phyloP scores from a whole-genome alignment of 2,329 filamentous ascomycete genomes.

The Epichloe glyceriae region DNA sequence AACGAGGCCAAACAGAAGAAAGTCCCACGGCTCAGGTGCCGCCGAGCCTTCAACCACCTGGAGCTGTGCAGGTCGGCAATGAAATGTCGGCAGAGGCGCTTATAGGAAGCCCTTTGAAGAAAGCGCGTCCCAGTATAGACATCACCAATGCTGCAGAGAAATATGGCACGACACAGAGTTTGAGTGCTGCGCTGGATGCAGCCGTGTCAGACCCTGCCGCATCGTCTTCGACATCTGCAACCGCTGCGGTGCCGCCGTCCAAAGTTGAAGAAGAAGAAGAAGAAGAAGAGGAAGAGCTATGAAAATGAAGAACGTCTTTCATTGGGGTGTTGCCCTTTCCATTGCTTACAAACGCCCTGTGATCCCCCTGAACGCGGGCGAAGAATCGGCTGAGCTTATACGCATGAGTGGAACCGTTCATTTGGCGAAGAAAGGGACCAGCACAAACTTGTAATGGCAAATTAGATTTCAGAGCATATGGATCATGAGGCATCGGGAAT shows the following conservation, averaged over 20 bases:
- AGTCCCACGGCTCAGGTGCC: conserved; percentile 18
- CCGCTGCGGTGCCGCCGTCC: conserved; percentile 11
- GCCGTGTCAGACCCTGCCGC: conserved; percentile 14
- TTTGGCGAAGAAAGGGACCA: neutral
- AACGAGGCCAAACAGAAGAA: conserved; percentile 31
- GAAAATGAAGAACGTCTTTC: neutral
- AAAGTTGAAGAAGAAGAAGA: conserved; percentile 19
- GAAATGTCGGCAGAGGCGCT: conserved; percentile 24
- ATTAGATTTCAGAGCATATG: neutral
- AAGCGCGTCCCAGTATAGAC: conserved; percentile 49
- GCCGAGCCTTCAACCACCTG: conserved; percentile 5
- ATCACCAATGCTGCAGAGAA: conserved; percentile 14
- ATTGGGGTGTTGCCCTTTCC: neutral
- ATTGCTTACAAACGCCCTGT: neutral
- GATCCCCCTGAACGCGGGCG: neutral
- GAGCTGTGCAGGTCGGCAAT: conserved; percentile 18
- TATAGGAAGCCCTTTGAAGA: conserved; percentile 64
- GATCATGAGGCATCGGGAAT: neutral
- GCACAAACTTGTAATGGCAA: neutral
- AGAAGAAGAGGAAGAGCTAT: conserved; percentile 27
- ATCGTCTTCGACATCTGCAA: conserved; percentile 10
- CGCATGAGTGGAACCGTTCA: neutral
- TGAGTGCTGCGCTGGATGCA: conserved; percentile 23
- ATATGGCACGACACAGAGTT: conserved; percentile 17
- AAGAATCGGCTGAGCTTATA: neutral